Evolutionary conservation across 192 early-diverging fungal genomes (phyloP).

Genomic region (Coemansia sp.): DNA sequence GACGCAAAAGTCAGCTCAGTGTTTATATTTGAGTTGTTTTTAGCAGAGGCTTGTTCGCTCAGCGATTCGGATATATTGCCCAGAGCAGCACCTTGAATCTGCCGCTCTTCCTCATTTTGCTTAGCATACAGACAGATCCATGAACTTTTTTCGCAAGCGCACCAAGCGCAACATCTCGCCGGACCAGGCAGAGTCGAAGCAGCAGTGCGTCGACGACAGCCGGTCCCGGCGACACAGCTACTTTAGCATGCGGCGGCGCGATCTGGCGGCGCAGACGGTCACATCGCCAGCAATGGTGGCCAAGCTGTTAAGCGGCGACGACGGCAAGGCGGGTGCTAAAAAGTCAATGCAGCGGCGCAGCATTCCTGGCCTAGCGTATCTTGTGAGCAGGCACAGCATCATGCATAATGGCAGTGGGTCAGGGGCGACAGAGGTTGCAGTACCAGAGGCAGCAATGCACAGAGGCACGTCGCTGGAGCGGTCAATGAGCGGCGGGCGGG

Average conservation of each 20-base stretch:
- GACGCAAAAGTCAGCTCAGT: neutral
- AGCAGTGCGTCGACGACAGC: neutral
- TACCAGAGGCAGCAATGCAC: slow-evolving; percentile 4
- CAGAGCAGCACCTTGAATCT: neutral
- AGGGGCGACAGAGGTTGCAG: slow-evolving; percentile 7
- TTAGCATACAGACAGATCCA: slow-evolving; percentile 8
- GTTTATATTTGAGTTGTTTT: neutral
- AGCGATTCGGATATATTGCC: too few relatives aligned
- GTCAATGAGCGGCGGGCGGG: slow-evolving; percentile 3
- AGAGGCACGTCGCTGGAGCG: neutral
- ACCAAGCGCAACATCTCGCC: slow-evolving; percentile 13
- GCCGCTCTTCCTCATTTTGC: neutral
- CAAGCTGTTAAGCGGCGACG: slow-evolving; percentile 5
- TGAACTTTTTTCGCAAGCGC: slow-evolving; percentile 46
- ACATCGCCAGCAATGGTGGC: slow-evolving; percentile 5
- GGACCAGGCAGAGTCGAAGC: slow-evolving; percentile 1
- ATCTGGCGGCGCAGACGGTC: neutral
- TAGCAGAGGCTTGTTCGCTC: too few relatives aligned
- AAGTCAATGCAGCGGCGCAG: slow-evolving; percentile 31
- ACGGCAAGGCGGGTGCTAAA: neutral
- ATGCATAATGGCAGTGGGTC: slow-evolving; percentile 7
- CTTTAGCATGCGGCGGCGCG: slow-evolving; percentile 33
- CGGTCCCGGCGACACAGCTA: slow-evolving; percentile 34
- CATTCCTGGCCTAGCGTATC: slow-evolving; percentile 38
- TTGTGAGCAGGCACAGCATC: slow-evolving; percentile 26